These are phyloP conservation scores for Saccharomycopsis fodiens DNA, from an alignment of 805 yeast genomes.

Conservation along the genomic window DNA sequence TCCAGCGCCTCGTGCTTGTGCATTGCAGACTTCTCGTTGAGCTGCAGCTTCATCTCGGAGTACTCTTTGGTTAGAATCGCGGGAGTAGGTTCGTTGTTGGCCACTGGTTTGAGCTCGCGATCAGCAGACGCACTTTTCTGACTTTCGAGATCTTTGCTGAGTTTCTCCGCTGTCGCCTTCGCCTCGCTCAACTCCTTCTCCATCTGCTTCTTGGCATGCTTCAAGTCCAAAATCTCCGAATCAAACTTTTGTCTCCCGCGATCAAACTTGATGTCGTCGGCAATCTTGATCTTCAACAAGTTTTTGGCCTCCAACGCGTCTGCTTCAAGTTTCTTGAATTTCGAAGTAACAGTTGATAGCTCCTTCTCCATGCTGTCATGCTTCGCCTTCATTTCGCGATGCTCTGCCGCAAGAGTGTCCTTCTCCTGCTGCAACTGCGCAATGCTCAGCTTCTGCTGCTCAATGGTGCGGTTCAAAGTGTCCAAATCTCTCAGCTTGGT, in stretches of 20 bases:
- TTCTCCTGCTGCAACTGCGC: slow-evolving; percentile 18
- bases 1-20: slow-evolving; percentile 39
- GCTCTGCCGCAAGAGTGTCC: slow-evolving; percentile 24
- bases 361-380: slow-evolving; percentile 25
- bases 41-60: slow-evolving; percentile 39
- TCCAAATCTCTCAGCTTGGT: slow-evolving; percentile 19
- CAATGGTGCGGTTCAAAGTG: slow-evolving; percentile 16
- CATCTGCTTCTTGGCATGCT: slow-evolving; percentile 23
- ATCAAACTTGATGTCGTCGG: slow-evolving; percentile 36
- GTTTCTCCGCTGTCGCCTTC: slow-evolving; percentile 24
- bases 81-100: neutral
- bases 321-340: slow-evolving; percentile 32
- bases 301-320: slow-evolving; percentile 37
- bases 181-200: slow-evolving; percentile 24
- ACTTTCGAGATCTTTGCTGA: slow-evolving; percentile 22
- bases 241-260: slow-evolving; percentile 39
- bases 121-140: neutral
- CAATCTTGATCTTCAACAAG: slow-evolving; percentile 34
- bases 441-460: slow-evolving; percentile 21
- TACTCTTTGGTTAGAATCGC: slow-evolving; percentile 31
- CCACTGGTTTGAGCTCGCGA: neutral
- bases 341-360: slow-evolving; percentile 23
- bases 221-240: slow-evolving; percentile 32
- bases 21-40: slow-evolving; percentile 44
- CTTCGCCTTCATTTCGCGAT: slow-evolving; percentile 23